A percentile compares a stretch with the other conserved stretches of the same genome.
These are phyloP conservation scores for Pholiota molesta DNA, from an alignment of 768 basidiomycete genomes.

Conservation along the genomic window DNA sequence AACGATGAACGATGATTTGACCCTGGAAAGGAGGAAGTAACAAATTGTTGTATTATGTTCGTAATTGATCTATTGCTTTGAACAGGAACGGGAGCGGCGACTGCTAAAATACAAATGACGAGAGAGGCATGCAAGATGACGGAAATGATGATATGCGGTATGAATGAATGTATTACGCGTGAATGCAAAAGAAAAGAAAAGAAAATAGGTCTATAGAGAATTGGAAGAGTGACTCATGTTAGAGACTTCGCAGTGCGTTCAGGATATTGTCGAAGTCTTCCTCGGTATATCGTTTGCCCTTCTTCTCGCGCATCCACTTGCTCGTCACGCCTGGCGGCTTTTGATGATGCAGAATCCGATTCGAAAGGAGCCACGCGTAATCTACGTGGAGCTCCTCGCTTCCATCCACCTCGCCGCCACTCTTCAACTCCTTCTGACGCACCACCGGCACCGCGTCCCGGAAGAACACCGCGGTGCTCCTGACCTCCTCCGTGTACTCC, in stretches of 20 bases:
- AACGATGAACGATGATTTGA: too few species aligned
- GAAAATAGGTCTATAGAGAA: background rate
- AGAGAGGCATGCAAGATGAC: background rate
- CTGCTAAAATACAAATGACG: constrained; percentile 8
- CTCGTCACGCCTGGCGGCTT: constrained; percentile 19
- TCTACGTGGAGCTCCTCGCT: constrained; percentile 15
- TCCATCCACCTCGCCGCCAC: background rate
- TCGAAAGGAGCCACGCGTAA: constrained; percentile 23
- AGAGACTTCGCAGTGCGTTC: constrained; percentile 36
- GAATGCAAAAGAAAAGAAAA: background rate
- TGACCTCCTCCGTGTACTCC: constrained; percentile 16
- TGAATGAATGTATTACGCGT: background rate
- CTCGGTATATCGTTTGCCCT: constrained; percentile 38
- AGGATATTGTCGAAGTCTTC: constrained; percentile 37
- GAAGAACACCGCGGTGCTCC: background rate
- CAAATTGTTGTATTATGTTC: too few species aligned
- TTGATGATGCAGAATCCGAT: constrained; percentile 17
- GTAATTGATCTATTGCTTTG: background rate
- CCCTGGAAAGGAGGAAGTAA: too few species aligned
- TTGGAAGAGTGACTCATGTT: constrained; percentile 1
- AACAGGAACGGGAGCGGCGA: background rate
- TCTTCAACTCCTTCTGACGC: background rate
- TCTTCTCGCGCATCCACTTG: constrained; percentile 44
- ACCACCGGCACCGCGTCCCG: constrained; percentile 1
- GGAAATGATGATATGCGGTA: background rate